Evolutionary conservation across 148 eudicot genomes (phyloP).

Genomic region (Bassia scoparia): DNA sequence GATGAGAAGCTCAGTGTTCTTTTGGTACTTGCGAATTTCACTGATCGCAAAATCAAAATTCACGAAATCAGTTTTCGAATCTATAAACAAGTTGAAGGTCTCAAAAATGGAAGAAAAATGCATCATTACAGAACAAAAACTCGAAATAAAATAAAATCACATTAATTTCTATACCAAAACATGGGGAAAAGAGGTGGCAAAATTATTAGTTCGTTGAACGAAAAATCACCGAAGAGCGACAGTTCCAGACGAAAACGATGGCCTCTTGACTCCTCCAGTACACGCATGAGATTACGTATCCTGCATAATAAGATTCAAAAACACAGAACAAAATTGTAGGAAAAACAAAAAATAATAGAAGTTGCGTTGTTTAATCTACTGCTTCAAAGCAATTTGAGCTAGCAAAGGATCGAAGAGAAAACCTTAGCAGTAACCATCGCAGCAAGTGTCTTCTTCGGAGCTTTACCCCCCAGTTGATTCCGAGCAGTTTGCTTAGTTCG

Average conservation of each 20-base stretch:
- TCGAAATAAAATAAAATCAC: too few relatives aligned
- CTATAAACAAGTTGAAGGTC: too few relatives aligned
- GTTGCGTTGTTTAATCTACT: too few relatives aligned
- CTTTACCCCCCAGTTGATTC: neutral
- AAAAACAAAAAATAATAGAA: too few relatives aligned
- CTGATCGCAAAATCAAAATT: neutral
- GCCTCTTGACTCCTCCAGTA: neutral
- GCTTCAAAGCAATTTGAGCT: too few relatives aligned
- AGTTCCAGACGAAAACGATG: neutral
- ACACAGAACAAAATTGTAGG: neutral
- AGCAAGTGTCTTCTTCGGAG: neutral
- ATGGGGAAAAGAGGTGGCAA: too few relatives aligned
- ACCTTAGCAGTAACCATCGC: neutral
- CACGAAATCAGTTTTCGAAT: too few relatives aligned
- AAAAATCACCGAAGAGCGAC: neutral
- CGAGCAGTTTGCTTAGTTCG: neutral
- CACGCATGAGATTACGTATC: neutral
- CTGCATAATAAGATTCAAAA: neutral
- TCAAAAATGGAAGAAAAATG: too few relatives aligned
- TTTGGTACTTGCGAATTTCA: neutral
- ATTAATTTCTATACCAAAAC: too few relatives aligned
- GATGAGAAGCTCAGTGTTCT: neutral
- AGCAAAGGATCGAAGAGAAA: neutral
- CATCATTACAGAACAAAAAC: too few relatives aligned
- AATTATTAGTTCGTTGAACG: neutral